Conservation (phyloP, 306 rosid species). For the Ochetophila trinervis region DNA sequence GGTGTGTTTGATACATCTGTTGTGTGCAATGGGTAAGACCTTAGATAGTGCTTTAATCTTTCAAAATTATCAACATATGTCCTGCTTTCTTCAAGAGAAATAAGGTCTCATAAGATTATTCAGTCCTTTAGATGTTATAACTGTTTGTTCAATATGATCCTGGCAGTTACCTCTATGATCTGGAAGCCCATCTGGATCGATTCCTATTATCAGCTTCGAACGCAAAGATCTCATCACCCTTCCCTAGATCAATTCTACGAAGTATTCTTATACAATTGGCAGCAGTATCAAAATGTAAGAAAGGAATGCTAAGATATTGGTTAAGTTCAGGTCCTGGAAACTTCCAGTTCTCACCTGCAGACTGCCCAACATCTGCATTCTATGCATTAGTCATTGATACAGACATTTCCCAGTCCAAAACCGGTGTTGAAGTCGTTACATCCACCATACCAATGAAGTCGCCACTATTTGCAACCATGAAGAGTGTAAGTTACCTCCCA, state of each 20-base stretch:
- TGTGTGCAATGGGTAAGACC: constrained; percentile 58
- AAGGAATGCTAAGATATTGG: constrained; percentile 84
- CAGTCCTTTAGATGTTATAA: not conserved
- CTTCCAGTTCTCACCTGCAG: constrained; percentile 69
- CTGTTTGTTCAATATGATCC: constrained; percentile 5
- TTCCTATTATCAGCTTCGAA: constrained; percentile 74
- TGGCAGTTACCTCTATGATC: constrained; percentile 68
- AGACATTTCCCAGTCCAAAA: constrained; percentile 55
- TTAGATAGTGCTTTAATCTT: not conserved
- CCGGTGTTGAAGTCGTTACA: constrained; percentile 78
- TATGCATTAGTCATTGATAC: constrained; percentile 77
- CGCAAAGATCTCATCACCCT: constrained; percentile 66
- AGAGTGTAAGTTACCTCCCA: constrained; percentile 87
- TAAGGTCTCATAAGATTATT: too few species aligned
- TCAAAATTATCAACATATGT: not conserved
- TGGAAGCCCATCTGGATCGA: constrained; percentile 76
- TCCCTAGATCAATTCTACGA: constrained; percentile 51
- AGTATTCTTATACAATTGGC: constrained; percentile 77
- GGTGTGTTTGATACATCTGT: constrained; percentile 88
- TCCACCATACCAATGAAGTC: constrained; percentile 72
- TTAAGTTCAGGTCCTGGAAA: constrained; percentile 88
- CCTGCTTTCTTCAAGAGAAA: too few species aligned
- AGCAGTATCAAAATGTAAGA: constrained; percentile 63
- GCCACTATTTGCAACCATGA: constrained; percentile 61
- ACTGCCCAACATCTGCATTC: constrained; percentile 62